These are phyloP conservation scores for Talaromyces piceae DNA, from an alignment of 2,329 filamentous ascomycete genomes.

Conservation along the genomic window DNA sequence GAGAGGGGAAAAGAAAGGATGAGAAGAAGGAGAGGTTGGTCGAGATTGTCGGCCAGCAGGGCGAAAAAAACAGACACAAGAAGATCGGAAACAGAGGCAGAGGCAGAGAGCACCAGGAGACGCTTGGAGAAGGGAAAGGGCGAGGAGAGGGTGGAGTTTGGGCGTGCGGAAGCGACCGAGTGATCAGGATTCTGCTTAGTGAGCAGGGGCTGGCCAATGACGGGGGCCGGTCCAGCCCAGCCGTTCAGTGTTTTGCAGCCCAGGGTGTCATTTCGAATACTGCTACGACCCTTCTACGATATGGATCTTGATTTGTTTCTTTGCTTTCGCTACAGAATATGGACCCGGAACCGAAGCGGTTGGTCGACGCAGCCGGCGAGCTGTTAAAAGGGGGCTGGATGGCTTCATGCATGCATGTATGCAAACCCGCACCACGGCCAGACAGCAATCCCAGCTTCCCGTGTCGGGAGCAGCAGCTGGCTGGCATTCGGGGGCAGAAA, in stretches of 20 bases:
- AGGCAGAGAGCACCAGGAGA: neutral
- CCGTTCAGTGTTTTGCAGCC: no score
- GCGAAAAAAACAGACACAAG: neutral
- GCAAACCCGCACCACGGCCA: neutral
- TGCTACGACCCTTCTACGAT: no score
- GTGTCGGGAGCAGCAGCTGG: neutral
- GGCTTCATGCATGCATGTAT: neutral
- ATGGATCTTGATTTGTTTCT: no score
- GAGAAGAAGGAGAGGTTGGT: slow-evolving; percentile 1
- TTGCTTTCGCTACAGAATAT: no score
- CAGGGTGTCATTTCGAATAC: no score
- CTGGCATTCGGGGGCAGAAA: neutral
- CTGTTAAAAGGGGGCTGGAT: no score
- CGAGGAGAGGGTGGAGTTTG: slow-evolving; percentile 18
- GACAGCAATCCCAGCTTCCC: neutral
- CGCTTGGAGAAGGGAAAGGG: slow-evolving; percentile 7
- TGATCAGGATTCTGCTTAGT: slow-evolving; percentile 11
- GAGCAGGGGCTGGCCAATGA: slow-evolving; percentile 11
- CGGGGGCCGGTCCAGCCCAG: no score
- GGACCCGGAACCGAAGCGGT: no score
- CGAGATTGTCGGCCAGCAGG: slow-evolving; percentile 4
- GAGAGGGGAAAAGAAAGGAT: slow-evolving; percentile 2
- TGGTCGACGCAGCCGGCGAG: no score
- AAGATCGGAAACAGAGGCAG: neutral
- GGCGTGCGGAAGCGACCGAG: slow-evolving; percentile 22